Conservation (phyloP, 2,329 filamentous ascomycete genomes). For the Dactylellina haptotyla region DNA sequence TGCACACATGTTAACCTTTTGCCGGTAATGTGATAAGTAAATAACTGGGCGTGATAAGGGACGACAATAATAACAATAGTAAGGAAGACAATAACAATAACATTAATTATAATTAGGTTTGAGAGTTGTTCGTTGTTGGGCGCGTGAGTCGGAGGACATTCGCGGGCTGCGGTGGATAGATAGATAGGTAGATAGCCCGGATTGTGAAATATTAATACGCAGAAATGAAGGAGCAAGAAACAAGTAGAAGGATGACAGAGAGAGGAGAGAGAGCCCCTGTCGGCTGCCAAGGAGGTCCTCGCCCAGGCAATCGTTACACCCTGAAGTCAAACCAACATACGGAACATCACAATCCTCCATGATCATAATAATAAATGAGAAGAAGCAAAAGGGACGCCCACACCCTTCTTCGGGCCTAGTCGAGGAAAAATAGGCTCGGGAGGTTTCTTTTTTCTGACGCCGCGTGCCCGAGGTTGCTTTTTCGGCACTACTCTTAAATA, state of each 20-base stretch:
- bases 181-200: neutral
- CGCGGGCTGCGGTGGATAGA: neutral
- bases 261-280: neutral
- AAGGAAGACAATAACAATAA: too few species aligned
- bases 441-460: slow-evolving; percentile 49
- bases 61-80: too few species aligned
- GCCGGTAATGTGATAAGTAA: too few species aligned
- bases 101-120: too few species aligned
- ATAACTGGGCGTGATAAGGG: too few species aligned
- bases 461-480: slow-evolving; percentile 53
- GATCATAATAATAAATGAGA: neutral
- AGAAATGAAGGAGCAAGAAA: neutral
- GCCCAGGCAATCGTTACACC: slow-evolving; percentile 38
- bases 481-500: slow-evolving; percentile 37
- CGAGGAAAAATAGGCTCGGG: slow-evolving; percentile 27
- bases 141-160: neutral
- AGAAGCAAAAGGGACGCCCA: neutral
- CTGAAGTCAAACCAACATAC: slow-evolving; percentile 27
- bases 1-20: too few species aligned
- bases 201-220: neutral
- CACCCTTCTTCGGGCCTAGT: slow-evolving; percentile 27
- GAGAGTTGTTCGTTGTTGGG: neutral
- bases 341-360: slow-evolving; percentile 31
- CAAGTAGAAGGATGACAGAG: neutral
- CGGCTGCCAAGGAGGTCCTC: neutral